Conservation (phyloP, 192 early-diverging fungal species). For the Podila minutissima region DNA sequence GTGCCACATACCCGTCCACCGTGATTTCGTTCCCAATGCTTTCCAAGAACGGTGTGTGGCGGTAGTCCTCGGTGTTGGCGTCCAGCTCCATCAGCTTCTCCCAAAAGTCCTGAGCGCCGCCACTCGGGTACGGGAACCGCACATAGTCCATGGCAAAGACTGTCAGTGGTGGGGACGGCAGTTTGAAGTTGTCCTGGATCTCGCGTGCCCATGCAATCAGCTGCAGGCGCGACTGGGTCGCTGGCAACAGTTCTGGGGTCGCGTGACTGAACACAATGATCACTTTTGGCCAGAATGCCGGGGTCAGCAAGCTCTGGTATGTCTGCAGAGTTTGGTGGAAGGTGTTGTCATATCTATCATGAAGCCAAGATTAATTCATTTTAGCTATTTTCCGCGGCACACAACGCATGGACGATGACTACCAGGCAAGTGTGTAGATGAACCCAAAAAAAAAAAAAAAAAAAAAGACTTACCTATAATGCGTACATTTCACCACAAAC, state of each 20-base stretch:
- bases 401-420: too few relatives aligned
- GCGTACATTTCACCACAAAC: slow-evolving; percentile 54
- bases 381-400: too few relatives aligned
- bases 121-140: slow-evolving; percentile 32
- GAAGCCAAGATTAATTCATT: too few relatives aligned
- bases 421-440: too few relatives aligned
- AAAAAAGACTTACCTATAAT: slow-evolving; percentile 39
- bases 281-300: slow-evolving; percentile 47
- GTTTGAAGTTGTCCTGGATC: slow-evolving; percentile 43
- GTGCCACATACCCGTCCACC: slow-evolving; percentile 37
- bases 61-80: slow-evolving; percentile 38
- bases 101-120: slow-evolving; percentile 49
- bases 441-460: not conserved
- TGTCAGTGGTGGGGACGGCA: slow-evolving; percentile 20
- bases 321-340: slow-evolving; percentile 44
- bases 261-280: slow-evolving; percentile 46
- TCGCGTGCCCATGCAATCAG: slow-evolving; percentile 39
- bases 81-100: slow-evolving; percentile 41
- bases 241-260: slow-evolving; percentile 31
- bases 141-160: slow-evolving; percentile 49
- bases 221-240: slow-evolving; percentile 16
- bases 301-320: slow-evolving; percentile 32
- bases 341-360: slow-evolving; percentile 44
- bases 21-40: slow-evolving; percentile 32
- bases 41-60: slow-evolving; percentile 40